These are phyloP conservation scores for Penicillium fimorum DNA, from an alignment of 495 filamentous ascomycete genomes.

Conservation along the genomic window DNA sequence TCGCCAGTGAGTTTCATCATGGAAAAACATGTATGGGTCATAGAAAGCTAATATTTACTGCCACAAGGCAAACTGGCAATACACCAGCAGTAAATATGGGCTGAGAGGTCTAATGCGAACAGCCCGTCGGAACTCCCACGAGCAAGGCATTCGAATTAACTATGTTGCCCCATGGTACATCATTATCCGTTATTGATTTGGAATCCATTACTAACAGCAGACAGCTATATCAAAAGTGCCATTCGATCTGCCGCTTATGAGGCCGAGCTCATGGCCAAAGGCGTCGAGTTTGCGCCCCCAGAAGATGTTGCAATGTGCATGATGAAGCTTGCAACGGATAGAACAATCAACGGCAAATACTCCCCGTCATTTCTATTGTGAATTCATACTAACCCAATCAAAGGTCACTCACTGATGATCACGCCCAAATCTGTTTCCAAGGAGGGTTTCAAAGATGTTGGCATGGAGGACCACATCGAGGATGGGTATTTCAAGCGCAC, in stretches of 20 bases:
- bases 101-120: constrained; percentile 13
- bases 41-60: constrained; percentile 2
- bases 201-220: too few relatives aligned
- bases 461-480: constrained; percentile 21
- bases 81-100: constrained; percentile 25
- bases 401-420: constrained; percentile 22
- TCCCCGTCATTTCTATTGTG: neutral
- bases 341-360: constrained; percentile 27
- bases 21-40: constrained; percentile 36
- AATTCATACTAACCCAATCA: neutral
- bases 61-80: neutral
- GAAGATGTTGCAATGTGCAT: constrained; percentile 9
- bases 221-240: too few relatives aligned
- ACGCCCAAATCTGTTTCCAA: constrained; percentile 17
- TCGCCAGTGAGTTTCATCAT: constrained; percentile 24
- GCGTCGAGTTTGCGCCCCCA: too few relatives aligned
- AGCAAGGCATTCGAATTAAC: too few relatives aligned
- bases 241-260: too few relatives aligned
- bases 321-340: constrained; percentile 29
- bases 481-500: constrained; percentile 20
- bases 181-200: too few relatives aligned
- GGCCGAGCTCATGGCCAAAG: too few relatives aligned
- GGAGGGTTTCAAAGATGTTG: constrained; percentile 22
- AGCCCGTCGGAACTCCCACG: too few relatives aligned
- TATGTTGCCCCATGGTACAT: too few relatives aligned